A percentile compares a stretch with the other conserved stretches of the same genome.
These are phyloP conservation scores for Didymella arachidicola DNA, from an alignment of 2,329 filamentous ascomycete species.

Conservation along the genomic window DNA sequence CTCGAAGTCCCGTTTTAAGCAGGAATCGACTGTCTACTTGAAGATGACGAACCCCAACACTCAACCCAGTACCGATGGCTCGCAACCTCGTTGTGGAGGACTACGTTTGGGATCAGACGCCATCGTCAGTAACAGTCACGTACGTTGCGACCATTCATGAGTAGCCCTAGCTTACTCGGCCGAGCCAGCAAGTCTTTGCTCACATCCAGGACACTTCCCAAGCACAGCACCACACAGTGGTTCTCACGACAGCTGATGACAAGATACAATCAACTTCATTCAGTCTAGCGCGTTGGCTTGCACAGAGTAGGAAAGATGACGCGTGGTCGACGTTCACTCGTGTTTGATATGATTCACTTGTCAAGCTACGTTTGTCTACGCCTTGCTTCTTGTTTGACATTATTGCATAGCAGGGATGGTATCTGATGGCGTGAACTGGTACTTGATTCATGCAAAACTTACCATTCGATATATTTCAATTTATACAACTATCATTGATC, in stretches of 20 bases:
- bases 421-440: neutral
- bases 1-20: neutral
- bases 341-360: neutral
- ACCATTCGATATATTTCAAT: no score
- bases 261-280: neutral
- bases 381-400: neutral
- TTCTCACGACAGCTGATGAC: neutral
- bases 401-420: neutral
- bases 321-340: neutral
- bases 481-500: no score
- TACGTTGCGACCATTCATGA: neutral
- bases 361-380: neutral
- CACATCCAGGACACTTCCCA: neutral
- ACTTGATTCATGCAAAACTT: neutral
- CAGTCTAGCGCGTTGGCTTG: neutral
- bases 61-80: neutral
- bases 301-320: neutral
- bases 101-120: neutral
- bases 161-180: neutral
- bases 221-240: neutral
- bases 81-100: slow-evolving; percentile 17
- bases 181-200: neutral
- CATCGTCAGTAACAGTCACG: neutral
- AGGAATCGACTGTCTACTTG: neutral
- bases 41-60: slow-evolving; percentile 6